Percentiles rank a stretch among this genome's conserved stretches.
These are phyloP conservation scores for Xylariaceae sp. DNA, from an alignment of 2,329 filamentous ascomycete genomes.

Conservation along the genomic window DNA sequence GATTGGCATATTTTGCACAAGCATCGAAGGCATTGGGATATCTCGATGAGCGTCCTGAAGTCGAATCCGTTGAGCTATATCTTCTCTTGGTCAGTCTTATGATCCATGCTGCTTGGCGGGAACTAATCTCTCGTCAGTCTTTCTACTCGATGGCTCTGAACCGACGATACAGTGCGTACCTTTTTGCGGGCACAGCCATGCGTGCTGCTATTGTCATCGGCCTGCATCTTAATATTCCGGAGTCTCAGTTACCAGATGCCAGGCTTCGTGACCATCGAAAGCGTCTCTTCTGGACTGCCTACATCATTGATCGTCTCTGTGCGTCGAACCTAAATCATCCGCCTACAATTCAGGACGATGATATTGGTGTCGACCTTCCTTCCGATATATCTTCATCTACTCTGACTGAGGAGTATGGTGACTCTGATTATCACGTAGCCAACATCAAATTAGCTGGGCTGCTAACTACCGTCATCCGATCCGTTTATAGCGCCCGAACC, in stretches of 20 bases:
- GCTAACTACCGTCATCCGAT: too few species aligned
- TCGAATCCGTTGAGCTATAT: slow-evolving; percentile 48
- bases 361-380: slow-evolving; percentile 50
- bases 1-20: slow-evolving; percentile 46
- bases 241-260: slow-evolving; percentile 44
- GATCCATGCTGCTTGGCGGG: too few species aligned
- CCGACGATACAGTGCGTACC: slow-evolving; percentile 47
- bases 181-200: slow-evolving; percentile 48
- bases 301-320: slow-evolving; percentile 50
- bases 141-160: slow-evolving; percentile 50
- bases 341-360: slow-evolving; percentile 50
- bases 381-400: too few species aligned
- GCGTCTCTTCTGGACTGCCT: slow-evolving; percentile 48
- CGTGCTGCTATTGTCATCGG: slow-evolving; percentile 48
- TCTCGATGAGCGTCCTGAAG: slow-evolving; percentile 45
- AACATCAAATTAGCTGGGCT: slow-evolving; percentile 44
- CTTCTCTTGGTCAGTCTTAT: slow-evolving; percentile 48
- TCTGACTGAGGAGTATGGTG: too few species aligned
- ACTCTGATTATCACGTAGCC: slow-evolving; percentile 37
- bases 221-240: slow-evolving; percentile 43
- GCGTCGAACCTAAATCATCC: slow-evolving; percentile 52
- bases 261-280: slow-evolving; percentile 42
- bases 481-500: too few species aligned
- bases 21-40: slow-evolving; percentile 44
- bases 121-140: too few species aligned